Conservation (phyloP, 2,329 filamentous ascomycete species). For the Neurospora sp. region DNA sequence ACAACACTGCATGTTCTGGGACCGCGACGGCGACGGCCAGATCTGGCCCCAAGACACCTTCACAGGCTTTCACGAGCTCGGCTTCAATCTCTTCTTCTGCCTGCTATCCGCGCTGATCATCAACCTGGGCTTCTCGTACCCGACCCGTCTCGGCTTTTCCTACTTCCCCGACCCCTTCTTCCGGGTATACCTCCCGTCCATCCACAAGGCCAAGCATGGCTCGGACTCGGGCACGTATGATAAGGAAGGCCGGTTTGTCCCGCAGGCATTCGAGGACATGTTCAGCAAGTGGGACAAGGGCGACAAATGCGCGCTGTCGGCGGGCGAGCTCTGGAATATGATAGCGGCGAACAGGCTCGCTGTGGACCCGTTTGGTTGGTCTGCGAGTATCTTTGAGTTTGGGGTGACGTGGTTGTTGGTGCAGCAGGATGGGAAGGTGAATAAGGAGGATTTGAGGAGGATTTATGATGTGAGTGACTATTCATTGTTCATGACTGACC, state of each 20-base stretch:
- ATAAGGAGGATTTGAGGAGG: constrained; percentile 39
- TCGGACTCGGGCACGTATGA: constrained; percentile 37
- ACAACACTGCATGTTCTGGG: constrained; percentile 32
- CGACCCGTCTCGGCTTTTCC: constrained; percentile 27
- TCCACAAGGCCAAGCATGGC: constrained; percentile 36
- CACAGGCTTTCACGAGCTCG: constrained; percentile 28
- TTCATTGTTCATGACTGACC: no score
- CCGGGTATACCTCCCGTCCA: constrained; percentile 26
- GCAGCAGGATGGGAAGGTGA: constrained; percentile 45
- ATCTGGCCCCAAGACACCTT: constrained; percentile 31
- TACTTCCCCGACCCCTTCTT: constrained; percentile 29
- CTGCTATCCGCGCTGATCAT: constrained; percentile 30
- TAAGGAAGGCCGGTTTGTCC: constrained; percentile 36
- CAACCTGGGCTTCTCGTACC: constrained; percentile 34
- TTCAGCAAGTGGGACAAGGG: constrained; percentile 35
- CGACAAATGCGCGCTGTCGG: constrained; percentile 28
- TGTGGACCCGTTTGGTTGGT: constrained; percentile 32
- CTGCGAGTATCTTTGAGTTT: constrained; percentile 23
- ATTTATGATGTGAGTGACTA: constrained; percentile 14
- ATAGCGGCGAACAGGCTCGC: constrained; percentile 31
- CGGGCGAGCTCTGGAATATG: constrained; percentile 26
- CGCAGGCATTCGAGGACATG: constrained; percentile 41
- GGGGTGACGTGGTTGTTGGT: constrained; percentile 41
- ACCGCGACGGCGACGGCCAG: constrained; percentile 29
- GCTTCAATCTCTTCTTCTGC: constrained; percentile 31